These are phyloP conservation scores for Sporothrix dimorphospora DNA, from an alignment of 2,329 filamentous ascomycete species.

Conservation along the genomic window DNA sequence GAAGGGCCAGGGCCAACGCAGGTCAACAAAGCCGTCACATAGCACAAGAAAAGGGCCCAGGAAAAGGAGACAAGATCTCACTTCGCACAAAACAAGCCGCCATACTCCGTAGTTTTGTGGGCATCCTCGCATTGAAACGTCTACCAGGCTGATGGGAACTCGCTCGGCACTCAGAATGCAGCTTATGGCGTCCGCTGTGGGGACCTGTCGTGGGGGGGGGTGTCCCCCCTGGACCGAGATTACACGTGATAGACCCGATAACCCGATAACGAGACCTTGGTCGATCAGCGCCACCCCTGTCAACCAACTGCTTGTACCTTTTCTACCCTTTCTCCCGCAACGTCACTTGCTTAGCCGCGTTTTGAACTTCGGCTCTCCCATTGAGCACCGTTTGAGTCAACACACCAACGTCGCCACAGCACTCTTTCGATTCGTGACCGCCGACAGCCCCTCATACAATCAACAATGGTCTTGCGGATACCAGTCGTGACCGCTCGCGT, in stretches of 20 bases:
- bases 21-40: not conserved
- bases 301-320: not conserved
- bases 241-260: constrained; percentile 10
- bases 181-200: not conserved
- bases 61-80: not conserved
- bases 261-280: not conserved
- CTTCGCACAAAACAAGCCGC: not conserved
- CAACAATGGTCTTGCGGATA: constrained; percentile 21
- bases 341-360: constrained; percentile 9
- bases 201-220: not conserved
- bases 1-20: too few species aligned
- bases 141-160: not conserved
- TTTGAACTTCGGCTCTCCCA: not conserved
- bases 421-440: not conserved
- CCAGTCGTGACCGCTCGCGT: not conserved
- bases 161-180: not conserved
- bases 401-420: not conserved
- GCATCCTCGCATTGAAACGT: not conserved
- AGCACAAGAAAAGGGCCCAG: not conserved
- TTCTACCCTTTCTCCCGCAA: constrained; percentile 1
- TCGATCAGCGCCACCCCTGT: not conserved
- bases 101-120: not conserved
- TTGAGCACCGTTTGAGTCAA: not conserved
- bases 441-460: not conserved
- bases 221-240: not conserved